These are phyloP conservation scores for Botrytis deweyae DNA, from an alignment of 2,329 filamentous ascomycete species.

Conservation along the genomic window DNA sequence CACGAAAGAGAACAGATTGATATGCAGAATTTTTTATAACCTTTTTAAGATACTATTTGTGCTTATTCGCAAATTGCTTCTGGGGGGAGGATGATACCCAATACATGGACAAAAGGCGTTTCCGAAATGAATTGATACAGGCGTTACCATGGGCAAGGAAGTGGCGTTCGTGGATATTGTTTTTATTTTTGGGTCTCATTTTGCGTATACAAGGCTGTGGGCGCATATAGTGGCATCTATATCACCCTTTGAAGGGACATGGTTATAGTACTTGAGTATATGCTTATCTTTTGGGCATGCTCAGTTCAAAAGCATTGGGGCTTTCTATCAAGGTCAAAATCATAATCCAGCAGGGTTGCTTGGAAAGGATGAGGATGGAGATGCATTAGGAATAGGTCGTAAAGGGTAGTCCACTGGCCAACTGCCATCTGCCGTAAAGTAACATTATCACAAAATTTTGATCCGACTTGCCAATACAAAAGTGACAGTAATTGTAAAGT, in stretches of 20 bases:
- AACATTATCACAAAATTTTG: not conserved
- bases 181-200: not conserved
- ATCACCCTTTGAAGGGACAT: not conserved
- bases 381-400: not conserved
- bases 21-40: not conserved
- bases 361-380: not conserved
- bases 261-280: not conserved
- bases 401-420: not conserved
- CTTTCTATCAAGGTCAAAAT: not conserved
- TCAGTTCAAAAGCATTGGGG: not conserved
- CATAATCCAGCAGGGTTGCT: slow-evolving; percentile 4
- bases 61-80: slow-evolving; percentile 12
- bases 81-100: slow-evolving; percentile 22
- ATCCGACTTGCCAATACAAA: not conserved
- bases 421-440: not conserved
- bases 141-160: slow-evolving; percentile 1
- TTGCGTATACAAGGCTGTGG: not conserved
- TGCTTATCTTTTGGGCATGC: not conserved
- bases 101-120: slow-evolving; percentile 22
- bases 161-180: slow-evolving; percentile 6
- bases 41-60: slow-evolving; percentile 16
- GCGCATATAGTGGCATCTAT: not conserved
- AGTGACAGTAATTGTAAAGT: not conserved
- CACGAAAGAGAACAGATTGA: slow-evolving; percentile 18
- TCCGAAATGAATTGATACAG: slow-evolving; percentile 4